Evolutionary conservation across 805 yeast genomes (phyloP).

Genomic region (Saccharomycopsis fibuligera): DNA sequence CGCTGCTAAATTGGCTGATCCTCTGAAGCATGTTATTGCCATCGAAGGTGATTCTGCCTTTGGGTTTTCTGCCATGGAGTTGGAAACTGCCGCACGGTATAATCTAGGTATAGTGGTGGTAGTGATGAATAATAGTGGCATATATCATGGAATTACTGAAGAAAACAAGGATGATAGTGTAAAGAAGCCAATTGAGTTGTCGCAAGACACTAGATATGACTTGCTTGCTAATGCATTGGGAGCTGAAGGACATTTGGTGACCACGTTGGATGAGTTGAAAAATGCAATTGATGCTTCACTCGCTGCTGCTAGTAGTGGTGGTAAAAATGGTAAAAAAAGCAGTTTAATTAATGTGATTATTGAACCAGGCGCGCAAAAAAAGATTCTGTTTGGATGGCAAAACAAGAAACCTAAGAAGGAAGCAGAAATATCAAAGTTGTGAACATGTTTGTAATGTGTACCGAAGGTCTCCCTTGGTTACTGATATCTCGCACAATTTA

Average conservation of each 20-base stretch:
- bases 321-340: constrained; percentile 24
- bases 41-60: constrained; percentile 76
- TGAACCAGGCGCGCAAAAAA: constrained; percentile 48
- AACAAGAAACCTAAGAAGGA: constrained; percentile 20
- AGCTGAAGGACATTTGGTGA: constrained; percentile 44
- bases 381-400: constrained; percentile 65
- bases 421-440: background rate
- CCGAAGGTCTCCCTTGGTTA: no score
- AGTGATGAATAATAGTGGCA: constrained; percentile 71
- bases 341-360: constrained; percentile 53
- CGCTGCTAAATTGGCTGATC: constrained; percentile 46
- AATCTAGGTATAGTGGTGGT: constrained; percentile 48
- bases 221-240: constrained; percentile 50
- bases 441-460: no score
- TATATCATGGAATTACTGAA: constrained; percentile 55
- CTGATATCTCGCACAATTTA: background rate
- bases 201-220: constrained; percentile 53
- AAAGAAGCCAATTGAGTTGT: constrained; percentile 52
- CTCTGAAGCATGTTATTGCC: constrained; percentile 42
- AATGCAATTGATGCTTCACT: constrained; percentile 33
- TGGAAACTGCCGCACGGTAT: constrained; percentile 61
- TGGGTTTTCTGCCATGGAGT: constrained; percentile 66
- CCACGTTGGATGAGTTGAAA: constrained; percentile 34
- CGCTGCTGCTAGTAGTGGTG: background rate
- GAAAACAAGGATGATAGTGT: constrained; percentile 27